Evolutionary conservation across 2,329 filamentous ascomycete species (phyloP).

Genomic region (Raffaelea deltoideospora): DNA sequence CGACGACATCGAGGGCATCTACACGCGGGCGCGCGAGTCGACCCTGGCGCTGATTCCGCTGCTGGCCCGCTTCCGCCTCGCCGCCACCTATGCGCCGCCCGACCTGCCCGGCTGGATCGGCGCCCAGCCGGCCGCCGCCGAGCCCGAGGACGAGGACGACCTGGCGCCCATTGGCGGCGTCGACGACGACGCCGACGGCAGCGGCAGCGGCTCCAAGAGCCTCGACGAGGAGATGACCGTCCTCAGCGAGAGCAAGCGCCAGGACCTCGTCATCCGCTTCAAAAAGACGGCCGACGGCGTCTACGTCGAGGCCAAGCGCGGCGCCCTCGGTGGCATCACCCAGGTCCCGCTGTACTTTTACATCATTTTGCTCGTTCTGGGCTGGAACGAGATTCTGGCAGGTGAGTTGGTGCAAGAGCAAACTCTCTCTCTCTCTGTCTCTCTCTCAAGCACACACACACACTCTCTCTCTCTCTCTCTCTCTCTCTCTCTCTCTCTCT

Average conservation of each 20-base stretch:
- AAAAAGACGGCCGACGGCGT: conserved; percentile 98
- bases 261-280: conserved; percentile 86
- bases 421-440: background rate
- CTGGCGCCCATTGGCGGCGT: conserved; percentile 79
- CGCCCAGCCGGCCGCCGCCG: conserved; percentile 55
- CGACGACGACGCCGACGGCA: conserved; percentile 87
- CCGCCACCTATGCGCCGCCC: conserved; percentile 58
- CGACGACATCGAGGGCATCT: conserved; percentile 92
- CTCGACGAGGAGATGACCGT: conserved; percentile 93
- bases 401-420: too few species aligned
- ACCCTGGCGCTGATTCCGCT: conserved; percentile 84
- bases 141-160: conserved; percentile 79
- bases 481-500: background rate
- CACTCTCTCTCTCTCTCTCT: conserved; percentile 3
- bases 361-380: conserved; percentile 69
- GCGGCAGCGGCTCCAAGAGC: too few species aligned
- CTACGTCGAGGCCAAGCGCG: conserved; percentile 93
- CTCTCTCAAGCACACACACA: too few species aligned
- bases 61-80: conserved; percentile 67
- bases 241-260: conserved; percentile 76
- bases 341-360: conserved; percentile 95
- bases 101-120: conserved; percentile 80
- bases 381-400: conserved; percentile 97
- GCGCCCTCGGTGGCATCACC: conserved; percentile 86
- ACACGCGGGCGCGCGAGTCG: conserved; percentile 82